phyloP scores from a whole-genome alignment of 1,284 basidiomycete genomes.

The Boletus mariae region DNA sequence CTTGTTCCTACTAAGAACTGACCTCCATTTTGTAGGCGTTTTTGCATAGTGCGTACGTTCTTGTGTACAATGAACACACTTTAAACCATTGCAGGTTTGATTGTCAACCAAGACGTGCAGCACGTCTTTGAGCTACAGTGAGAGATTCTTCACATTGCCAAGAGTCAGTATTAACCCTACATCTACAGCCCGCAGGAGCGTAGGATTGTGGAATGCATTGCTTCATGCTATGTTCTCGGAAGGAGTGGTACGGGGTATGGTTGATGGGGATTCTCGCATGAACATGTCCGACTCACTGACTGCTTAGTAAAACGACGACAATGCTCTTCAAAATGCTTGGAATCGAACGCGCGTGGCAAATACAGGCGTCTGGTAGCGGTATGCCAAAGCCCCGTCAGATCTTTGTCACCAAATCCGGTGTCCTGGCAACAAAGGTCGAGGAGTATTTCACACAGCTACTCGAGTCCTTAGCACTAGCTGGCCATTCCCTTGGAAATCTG shows the following conservation, averaged over 20 bases:
- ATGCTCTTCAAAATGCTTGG: conserved; percentile 73
- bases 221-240: conserved; percentile 67
- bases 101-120: conserved; percentile 43
- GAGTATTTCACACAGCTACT: conserved; percentile 59
- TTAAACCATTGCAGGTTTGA: conserved; percentile 38
- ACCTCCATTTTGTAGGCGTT: conserved; percentile 39
- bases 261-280: neutral
- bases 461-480: conserved; percentile 43
- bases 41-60: conserved; percentile 43
- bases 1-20: neutral
- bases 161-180: neutral
- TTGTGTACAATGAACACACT: conserved; percentile 2
- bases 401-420: conserved; percentile 68
- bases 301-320: conserved; percentile 64
- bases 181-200: conserved; percentile 50
- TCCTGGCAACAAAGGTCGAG: conserved; percentile 62
- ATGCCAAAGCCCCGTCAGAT: conserved; percentile 55
- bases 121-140: conserved; percentile 57
- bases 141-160: conserved; percentile 22
- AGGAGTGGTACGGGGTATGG: conserved; percentile 70
- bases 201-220: conserved; percentile 55
- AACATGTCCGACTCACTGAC: conserved; percentile 3
- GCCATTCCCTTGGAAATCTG: conserved; percentile 39
- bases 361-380: conserved; percentile 15
- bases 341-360: conserved; percentile 47